Evolutionary conservation across 148 eudicot genomes (phyloP), one percentile per base, ranked within the genome.

Genomic region (Hydrangea macrophylla): DNA sequence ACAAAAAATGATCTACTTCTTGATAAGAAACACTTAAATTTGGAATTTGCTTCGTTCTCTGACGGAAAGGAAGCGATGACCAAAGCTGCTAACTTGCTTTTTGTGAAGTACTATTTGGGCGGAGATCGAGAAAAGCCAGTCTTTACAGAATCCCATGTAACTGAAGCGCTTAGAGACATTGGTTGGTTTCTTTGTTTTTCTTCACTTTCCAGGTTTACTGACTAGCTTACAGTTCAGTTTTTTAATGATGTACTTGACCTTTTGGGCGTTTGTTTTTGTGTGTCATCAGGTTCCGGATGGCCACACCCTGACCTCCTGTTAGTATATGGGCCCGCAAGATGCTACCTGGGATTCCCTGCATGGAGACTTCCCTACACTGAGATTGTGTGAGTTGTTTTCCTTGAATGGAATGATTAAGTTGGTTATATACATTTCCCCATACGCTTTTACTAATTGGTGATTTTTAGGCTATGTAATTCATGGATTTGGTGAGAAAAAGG

Each of bases 311-410:
- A 91, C 50, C 92, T 95, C 58, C 75, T 94, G 27, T 77, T 94
- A 78, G 72, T 87, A 60, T 94, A 90, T 70, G 97, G 89, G 63
- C 91, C 91, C 48, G 76, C 80, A 58, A 82, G 97, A 85, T 88
- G 97, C 79, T 92, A 90, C 79, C 88, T 85, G 20, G 99, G 99
- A 45, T 94, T 90, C 70, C 99, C 96, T 54, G 86, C 95, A 20
- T 94, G 97, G 96, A 88, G 93, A 71, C 66, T 88, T 58, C 86
- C 95, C 9, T 93, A 93, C 81, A 86, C 98, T 45, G 98, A 93
- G 86, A 90, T 93, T 58, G 84, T 86, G 98, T 93, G 73, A 90
- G 98, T 87, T 7, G 35, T 23, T 51, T 51, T 15, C 0, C n/a
- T 32, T 20, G n/a, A 0, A 22, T 5, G 7, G 24, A 1, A 1